Percentiles rank a stretch among this genome's conserved stretches.
Evolutionary conservation across 2,329 filamentous ascomycete genomes (phyloP).

Genomic region (Neoascochyta sp.): DNA sequence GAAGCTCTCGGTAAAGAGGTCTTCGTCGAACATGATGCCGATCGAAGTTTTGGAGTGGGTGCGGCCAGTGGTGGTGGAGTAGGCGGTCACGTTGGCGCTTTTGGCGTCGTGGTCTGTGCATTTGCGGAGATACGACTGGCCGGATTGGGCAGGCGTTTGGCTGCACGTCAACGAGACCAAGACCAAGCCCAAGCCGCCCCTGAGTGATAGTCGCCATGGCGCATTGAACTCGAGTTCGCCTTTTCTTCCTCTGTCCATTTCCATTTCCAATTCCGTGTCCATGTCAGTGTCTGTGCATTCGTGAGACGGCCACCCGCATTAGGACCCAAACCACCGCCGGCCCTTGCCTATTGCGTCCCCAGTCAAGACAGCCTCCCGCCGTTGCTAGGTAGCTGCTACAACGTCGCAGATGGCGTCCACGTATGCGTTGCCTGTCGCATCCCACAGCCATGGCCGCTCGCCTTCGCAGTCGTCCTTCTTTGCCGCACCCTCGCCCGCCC

Average conservation of each 20-base stretch:
- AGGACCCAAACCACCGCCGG: constrained; percentile 3
- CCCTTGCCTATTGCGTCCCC: constrained; percentile 12
- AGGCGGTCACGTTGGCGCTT: constrained; percentile 12
- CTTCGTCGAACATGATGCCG: constrained; percentile 31
- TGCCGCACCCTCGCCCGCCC: constrained; percentile 21
- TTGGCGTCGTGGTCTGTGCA: too few relatives aligned
- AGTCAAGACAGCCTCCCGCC: constrained; percentile 18
- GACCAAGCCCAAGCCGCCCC: too few relatives aligned
- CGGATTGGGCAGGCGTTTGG: constrained; percentile 10
- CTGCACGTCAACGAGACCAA: constrained; percentile 10
- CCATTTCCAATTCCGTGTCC: too few relatives aligned
- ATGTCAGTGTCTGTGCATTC: too few relatives aligned
- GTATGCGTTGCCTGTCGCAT: constrained; percentile 42
- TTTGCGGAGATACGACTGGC: too few relatives aligned
- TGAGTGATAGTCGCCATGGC: too few relatives aligned
- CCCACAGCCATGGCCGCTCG: constrained; percentile 38
- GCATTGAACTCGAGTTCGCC: too few relatives aligned
- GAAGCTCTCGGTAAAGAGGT: constrained; percentile 20
- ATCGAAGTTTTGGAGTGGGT: constrained; percentile 6
- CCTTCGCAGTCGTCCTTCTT: constrained; percentile 34
- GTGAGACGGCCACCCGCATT: too few relatives aligned
- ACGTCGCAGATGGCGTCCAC: constrained; percentile 46
- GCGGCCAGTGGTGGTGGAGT: constrained; percentile 13
- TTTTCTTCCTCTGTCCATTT: too few relatives aligned
- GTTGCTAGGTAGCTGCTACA: too few relatives aligned